Base-by-base conservation (phyloP, 2,329 filamentous ascomycete species). In the Acephala macrosclerotiorum region DNA sequence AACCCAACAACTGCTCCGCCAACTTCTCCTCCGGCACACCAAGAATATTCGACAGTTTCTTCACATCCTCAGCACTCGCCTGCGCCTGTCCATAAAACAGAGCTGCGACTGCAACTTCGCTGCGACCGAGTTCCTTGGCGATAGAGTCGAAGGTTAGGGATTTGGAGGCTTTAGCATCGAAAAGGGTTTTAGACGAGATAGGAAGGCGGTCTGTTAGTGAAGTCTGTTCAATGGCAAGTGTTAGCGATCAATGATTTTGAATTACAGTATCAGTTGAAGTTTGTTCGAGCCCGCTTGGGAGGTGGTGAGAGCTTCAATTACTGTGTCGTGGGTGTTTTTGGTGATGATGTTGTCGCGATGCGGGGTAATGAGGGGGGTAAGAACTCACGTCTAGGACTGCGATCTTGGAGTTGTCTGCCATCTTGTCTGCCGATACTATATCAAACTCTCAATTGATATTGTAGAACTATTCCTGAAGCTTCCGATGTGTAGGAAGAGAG, bases 81-180 rank as follows among this genome's bases (percentile, higher is more conserved):
- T 87, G 87, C 6, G 91, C 89, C 78, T 96, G 93, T 35, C 94
- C 94, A 78, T 97, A 97, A 85, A 97, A 97, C 69, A 97, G 82
- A 1, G 94, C 94, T 2, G 94, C 94, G 3, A 91, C 87, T 47
- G 93, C 92, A n/a, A 97, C 93, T 79, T 97, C 94, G 74, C 89
- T 89, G 63, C 94, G 92, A 59, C 89, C 91, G 51, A 97, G 85
- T 35, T 89, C 83, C 71, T 88, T 80, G 60, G 88, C 92, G 74
- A 97, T 94, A 51, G 87, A 81, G 77, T 93, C 92, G 76, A 97
- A 97, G 74, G 85, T 92, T 40, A 97, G 85, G 70, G 88, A 85
- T 79, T 91, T 91, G 63, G 80, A 77, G 58, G 92, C 89, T 80
- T 97, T 97, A 70, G 91, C 93, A 40, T 88, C 84, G 80, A 96